Evolutionary conservation across 345 rosid genomes (phyloP), one percentile per base, ranked within the genome.

Genomic region (Mallotus nudiflorus): DNA sequence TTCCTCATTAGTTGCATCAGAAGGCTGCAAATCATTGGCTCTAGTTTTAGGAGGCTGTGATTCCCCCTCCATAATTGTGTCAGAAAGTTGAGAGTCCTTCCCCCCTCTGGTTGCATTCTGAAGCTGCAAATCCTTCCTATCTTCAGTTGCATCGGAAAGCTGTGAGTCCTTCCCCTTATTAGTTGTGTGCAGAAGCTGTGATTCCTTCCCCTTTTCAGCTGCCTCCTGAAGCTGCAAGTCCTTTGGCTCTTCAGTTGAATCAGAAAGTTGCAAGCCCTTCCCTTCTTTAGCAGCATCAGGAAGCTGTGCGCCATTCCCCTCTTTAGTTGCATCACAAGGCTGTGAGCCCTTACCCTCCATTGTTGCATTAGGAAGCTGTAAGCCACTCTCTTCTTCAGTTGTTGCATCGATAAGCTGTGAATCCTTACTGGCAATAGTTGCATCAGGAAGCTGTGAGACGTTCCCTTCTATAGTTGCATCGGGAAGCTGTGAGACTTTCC

Each of bases 101-200:
- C 33, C 65, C 54, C 45, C 65, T 46, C 52, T 13, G 22, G 52
- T 18, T 62, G 42, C 51, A 51, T 24, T 12, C 10, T 18, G 18
- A 40, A 39, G 50, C 29, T 2, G 31, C 1, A 49, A 10, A 3
- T 45, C 65, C 8, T 57, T 65, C 37, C 37, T 58, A 24, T 22
- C 66, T 58, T 57, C 33, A 67, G 24, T 49, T 50, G 55, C 19
- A 50, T 50, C 62, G 19, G 55, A 46, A 31, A 73, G 45, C 25
- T 6, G 61, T 0, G 40, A 58, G 45, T 58, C 66, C 22, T 58
- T 59, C 10, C n/a, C 66, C 16, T 66, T 27, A 35, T 49, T 31
- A 46, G 57, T 66, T 49, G 29, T 39, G 28, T 19, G 40, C 2
- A 25, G 48, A 20, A 65, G 58, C 40, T 22, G 58, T 20, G 33